phyloP scores from a whole-genome alignment of 768 basidiomycete genomes.

The Termitomyces sp. region DNA sequence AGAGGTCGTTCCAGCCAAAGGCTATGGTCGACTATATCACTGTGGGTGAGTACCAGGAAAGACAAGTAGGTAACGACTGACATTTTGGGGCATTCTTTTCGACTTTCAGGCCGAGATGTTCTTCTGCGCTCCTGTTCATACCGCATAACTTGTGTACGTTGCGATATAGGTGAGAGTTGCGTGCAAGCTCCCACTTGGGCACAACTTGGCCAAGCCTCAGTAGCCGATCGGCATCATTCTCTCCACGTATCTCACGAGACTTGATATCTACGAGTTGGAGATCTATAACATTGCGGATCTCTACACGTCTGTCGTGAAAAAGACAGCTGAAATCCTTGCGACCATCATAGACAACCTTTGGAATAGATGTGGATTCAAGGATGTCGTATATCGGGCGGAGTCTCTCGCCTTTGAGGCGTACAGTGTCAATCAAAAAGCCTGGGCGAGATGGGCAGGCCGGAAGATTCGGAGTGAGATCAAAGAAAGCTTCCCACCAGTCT shows the following conservation, averaged over 20 bases:
- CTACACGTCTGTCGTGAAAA: slow-evolving; percentile 4
- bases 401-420: neutral
- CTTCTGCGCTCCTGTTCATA: slow-evolving; percentile 4
- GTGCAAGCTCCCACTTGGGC: neutral
- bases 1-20: slow-evolving; percentile 10
- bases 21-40: slow-evolving; percentile 7
- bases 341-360: slow-evolving; percentile 12
- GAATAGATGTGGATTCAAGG: slow-evolving; percentile 8
- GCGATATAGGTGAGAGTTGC: neutral
- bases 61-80: neutral
- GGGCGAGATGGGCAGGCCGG: neutral
- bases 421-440: slow-evolving; percentile 8
- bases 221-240: neutral
- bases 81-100: neutral
- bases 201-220: slow-evolving; percentile 1
- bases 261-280: slow-evolving; percentile 12
- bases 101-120: neutral
- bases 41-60: neutral
- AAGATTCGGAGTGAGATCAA: slow-evolving; percentile 8
- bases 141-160: slow-evolving; percentile 8
- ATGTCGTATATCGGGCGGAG: slow-evolving; percentile 11
- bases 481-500: slow-evolving; percentile 6
- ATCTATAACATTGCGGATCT: slow-evolving; percentile 6
- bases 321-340: slow-evolving; percentile 15
- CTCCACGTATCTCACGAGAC: slow-evolving; percentile 9